These are phyloP conservation scores for Trichocladium uniseriatum DNA, from an alignment of 495 filamentous ascomycete genomes.

Conservation along the genomic window DNA sequence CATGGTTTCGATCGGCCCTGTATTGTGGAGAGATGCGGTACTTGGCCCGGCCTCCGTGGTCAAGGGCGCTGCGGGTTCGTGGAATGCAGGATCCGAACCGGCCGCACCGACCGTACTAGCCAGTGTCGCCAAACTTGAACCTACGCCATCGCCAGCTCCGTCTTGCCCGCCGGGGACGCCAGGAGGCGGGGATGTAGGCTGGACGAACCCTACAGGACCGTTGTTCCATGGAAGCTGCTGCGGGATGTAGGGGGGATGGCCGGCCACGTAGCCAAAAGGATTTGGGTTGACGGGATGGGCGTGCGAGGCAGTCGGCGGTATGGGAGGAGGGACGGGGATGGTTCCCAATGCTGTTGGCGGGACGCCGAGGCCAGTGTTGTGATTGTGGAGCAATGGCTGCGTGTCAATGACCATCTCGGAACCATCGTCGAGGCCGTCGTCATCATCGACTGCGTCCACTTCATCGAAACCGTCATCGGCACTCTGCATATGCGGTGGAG, in stretches of 20 bases:
- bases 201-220: too few species aligned
- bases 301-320: conserved; percentile 7
- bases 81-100: too few species aligned
- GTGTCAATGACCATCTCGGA: conserved; percentile 34
- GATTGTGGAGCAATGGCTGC: conserved; percentile 15
- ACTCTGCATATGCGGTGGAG: conserved; percentile 11
- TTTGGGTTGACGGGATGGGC: background rate
- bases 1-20: too few species aligned
- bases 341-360: background rate
- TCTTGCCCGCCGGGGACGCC: too few species aligned
- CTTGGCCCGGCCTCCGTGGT: too few species aligned
- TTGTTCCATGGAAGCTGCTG: background rate
- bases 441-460: conserved; percentile 31
- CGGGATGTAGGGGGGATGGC: conserved; percentile 9
- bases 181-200: too few species aligned
- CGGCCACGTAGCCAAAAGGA: conserved; percentile 15
- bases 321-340: conserved; percentile 1
- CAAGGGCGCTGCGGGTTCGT: too few species aligned
- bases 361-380: background rate
- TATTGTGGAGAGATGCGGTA: too few species aligned
- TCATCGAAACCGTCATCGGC: conserved; percentile 28
- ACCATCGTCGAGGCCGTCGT: conserved; percentile 35
- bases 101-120: too few species aligned
- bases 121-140: too few species aligned
- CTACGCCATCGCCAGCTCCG: too few species aligned